Conservation (phyloP, 1,139 yeast genomes). For the Diutina catenulata region DNA sequence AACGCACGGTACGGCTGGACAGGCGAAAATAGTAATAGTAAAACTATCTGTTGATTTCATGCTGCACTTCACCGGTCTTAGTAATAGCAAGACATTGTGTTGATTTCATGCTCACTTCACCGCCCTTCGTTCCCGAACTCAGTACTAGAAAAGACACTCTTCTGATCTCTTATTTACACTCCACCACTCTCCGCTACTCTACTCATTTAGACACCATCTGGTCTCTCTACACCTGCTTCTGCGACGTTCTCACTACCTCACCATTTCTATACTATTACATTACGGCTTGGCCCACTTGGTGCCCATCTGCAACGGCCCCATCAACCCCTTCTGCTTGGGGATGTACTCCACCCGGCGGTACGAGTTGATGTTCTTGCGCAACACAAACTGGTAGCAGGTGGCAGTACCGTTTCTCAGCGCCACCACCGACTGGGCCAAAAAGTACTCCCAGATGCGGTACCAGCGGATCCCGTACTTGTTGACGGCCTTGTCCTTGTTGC, state of each 20-base stretch:
- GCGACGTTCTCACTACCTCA: too few relatives aligned
- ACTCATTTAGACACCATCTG: too few relatives aligned
- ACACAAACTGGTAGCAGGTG: slow-evolving; percentile 79
- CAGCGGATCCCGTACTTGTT: slow-evolving; percentile 80
- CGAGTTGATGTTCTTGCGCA: slow-evolving; percentile 81
- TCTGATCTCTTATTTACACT: too few relatives aligned
- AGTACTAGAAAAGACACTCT: too few relatives aligned
- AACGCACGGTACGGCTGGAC: background rate
- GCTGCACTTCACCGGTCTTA: too few relatives aligned
- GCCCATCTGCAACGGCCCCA: slow-evolving; percentile 47
- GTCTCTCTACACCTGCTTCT: too few relatives aligned
- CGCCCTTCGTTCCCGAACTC: too few relatives aligned
- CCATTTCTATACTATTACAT: too few relatives aligned
- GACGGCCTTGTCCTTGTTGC: slow-evolving; percentile 65
- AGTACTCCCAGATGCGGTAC: slow-evolving; percentile 92
- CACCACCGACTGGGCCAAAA: slow-evolving; percentile 71
- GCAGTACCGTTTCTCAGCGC: slow-evolving; percentile 92
- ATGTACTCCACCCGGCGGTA: slow-evolving; percentile 76
- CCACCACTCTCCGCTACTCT: too few relatives aligned
- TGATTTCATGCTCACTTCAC: too few relatives aligned
- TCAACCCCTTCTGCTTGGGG: slow-evolving; percentile 68
- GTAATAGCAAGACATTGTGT: too few relatives aligned
- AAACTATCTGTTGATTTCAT: background rate
- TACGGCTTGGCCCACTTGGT: slow-evolving; percentile 27
- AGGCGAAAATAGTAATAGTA: too few relatives aligned